Evolutionary conservation across 495 filamentous ascomycete genomes (phyloP), one percentile per base, ranked within the genome.

Genomic region (Xylaria nigripes): DNA sequence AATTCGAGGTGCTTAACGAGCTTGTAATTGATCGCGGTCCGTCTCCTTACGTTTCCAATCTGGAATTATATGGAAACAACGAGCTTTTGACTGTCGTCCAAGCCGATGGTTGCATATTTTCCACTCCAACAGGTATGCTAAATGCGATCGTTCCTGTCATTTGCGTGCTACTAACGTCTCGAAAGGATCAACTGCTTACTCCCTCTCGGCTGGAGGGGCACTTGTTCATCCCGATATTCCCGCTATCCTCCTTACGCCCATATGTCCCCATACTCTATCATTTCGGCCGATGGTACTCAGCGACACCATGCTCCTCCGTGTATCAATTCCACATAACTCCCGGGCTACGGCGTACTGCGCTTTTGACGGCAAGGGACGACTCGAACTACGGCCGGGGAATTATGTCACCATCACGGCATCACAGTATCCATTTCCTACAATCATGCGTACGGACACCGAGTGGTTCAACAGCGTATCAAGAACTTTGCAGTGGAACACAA

Each of bases 201-300:
- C 89, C 12, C 83, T 98, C 46, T 95, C 91, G 18, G 93, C 94
- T 23, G 93, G 94, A 38, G 93, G 93, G 55, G 92, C 91, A 22
- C 84, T 98, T 24, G 92, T 96, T 54, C 91, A 96, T 66, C 93
- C 93, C 7, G 94, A 95, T 58, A 96, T 98, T 53, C 94, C 93
- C 7, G 93, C 90, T 61, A 96, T 98, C 66, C 87, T 97, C 13
- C 82, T 98, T 45, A 96, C 94, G 2, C 94, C 94, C 0, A 98
- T 98, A 66, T 98, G 93, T 68, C 91, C 93, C 15, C 93, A 98
- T 67, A 96, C 91, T 0, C 78, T 98, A 18, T 94, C 89, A 32
- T 97, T 98, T 81, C 82, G 93, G 9, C 93, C 93, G 27, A 95
- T 98, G 88, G 86, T 98, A n/a, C 83, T 98, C n/a, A 92, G 87